Percentiles rank a stretch among this genome's conserved stretches.
phyloP scores from a whole-genome alignment of 371 early-diverging fungal genomes.

The Blakeslea trispora region DNA sequence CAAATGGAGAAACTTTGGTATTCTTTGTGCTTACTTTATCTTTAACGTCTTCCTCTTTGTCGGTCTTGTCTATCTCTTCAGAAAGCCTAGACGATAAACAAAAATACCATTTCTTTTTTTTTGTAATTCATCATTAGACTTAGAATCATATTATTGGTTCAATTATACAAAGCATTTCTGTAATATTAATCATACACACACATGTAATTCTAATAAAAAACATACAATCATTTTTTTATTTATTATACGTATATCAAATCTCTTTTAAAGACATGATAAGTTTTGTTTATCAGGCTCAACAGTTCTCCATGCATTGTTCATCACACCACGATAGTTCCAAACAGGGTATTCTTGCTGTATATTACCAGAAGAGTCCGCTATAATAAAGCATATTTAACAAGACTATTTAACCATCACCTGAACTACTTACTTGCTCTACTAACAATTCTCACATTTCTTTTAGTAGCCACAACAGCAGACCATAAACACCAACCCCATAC shows the following conservation, averaged over 20 bases:
- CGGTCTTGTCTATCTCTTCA: constrained; percentile 45
- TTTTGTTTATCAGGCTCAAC: constrained; percentile 22
- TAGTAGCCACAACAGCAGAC: constrained; percentile 53
- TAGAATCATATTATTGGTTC: no score
- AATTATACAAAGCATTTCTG: no score
- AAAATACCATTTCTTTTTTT: no score
- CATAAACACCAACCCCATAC: constrained; percentile 83
- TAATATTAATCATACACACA: neutral
- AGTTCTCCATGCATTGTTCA: constrained; percentile 75
- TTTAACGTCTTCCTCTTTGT: constrained; percentile 57
- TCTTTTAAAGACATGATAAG: constrained; percentile 8
- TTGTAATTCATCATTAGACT: no score
- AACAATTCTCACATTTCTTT: constrained; percentile 44
- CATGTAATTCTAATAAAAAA: neutral
- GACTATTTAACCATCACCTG: neutral
- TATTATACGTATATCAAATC: no score
- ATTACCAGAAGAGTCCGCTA: constrained; percentile 74
- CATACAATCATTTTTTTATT: no score
- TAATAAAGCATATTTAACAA: neutral
- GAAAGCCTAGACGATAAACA: constrained; percentile 41
- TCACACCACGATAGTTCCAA: constrained; percentile 86
- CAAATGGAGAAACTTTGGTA: constrained; percentile 76
- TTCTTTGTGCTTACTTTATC: constrained; percentile 56
- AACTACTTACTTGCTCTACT: constrained; percentile 71
- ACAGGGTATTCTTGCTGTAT: constrained; percentile 77